Evolutionary conservation across 352 stramenopile genomes (phyloP), one percentile per base, ranked within the genome.

Genomic region (Thraustochytrium striatum): DNA sequence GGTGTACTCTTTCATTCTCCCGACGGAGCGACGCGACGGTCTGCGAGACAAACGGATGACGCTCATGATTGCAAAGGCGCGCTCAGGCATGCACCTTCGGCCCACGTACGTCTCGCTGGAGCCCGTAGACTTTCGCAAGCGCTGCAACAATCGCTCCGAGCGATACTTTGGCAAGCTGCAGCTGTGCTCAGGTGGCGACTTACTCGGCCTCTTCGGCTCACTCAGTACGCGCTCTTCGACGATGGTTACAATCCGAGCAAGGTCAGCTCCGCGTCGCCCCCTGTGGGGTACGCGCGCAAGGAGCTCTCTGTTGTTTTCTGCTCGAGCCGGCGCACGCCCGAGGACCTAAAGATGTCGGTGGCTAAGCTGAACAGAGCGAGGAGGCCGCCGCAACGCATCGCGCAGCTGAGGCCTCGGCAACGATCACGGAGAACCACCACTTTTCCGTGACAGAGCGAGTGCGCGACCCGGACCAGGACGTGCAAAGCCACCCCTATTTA

Each of bases 81-180:
- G 65, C 25, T 21, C 41, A 0, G 65, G 65, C 5, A 7, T 75
- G 21, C 43, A 16, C 19, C 25, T 75, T 11, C 65, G 61, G 65
- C 65, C 44, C 0, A 75, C 65, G 21, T 75, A 70, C 32, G 65
- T 75, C 7, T 75, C 65, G 43, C 65, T 75, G 13, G 65, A 75
- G 30, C 65, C 65, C 0, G 52, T 75, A 9, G 65, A 75, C 65
- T 75, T 75, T 30, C 43, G 52, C 8, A 75, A 75, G 36, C 44
- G 52, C 2, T 75, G 65, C 65, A 9, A 39, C n/a, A 5, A 43
- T 16, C 65, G 65, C 5, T 75, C 65, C 7, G 65, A 75, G 52
- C 43, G 65, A 5, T 75, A 75, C 65, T 75, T 75, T 62, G 65
- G 65, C 32, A 75, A 75, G 36, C 30, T 75, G 16, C 65, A 75